A percentile compares a stretch with the other conserved stretches of the same genome.
Conservation (phyloP, 495 filamentous ascomycete species). For the Usnea hakonensis region DNA sequence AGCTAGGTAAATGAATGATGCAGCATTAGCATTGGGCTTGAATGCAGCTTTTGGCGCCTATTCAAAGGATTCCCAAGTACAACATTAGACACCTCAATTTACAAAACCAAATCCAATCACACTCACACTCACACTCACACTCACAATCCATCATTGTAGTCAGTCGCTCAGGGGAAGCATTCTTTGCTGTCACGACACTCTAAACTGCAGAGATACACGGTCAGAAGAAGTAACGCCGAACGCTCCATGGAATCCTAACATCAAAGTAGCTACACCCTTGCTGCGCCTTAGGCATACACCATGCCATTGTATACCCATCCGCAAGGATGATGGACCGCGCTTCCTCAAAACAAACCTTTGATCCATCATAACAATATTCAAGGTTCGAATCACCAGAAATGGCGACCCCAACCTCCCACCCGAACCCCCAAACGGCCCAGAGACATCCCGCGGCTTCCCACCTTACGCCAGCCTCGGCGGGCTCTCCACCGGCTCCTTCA, state of each 20-base stretch:
- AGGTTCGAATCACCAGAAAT: neutral
- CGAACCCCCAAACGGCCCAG: conserved; percentile 12
- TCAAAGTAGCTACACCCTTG: neutral
- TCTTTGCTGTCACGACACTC: neutral
- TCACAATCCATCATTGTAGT: too few species aligned
- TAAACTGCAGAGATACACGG: neutral
- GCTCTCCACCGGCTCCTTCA: conserved; percentile 8
- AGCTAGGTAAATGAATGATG: neutral
- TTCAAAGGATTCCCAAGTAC: too few species aligned
- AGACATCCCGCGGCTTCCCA: conserved; percentile 12
- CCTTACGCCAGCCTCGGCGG: conserved; percentile 15
- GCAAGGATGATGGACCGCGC: neutral
- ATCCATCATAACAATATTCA: neutral
- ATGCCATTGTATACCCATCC: neutral
- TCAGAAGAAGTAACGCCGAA: neutral
- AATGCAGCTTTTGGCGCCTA: neutral
- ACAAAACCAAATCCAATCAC: neutral
- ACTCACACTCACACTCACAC: too few species aligned
- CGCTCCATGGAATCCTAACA: neutral
- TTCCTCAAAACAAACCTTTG: neutral
- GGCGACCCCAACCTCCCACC: conserved; percentile 22
- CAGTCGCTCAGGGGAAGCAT: too few species aligned
- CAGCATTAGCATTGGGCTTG: neutral
- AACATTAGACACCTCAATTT: neutral
- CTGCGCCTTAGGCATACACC: neutral